Evolutionary conservation across 2,329 filamentous ascomycete species (phyloP).

Genomic region (Byssochlamys sp.): DNA sequence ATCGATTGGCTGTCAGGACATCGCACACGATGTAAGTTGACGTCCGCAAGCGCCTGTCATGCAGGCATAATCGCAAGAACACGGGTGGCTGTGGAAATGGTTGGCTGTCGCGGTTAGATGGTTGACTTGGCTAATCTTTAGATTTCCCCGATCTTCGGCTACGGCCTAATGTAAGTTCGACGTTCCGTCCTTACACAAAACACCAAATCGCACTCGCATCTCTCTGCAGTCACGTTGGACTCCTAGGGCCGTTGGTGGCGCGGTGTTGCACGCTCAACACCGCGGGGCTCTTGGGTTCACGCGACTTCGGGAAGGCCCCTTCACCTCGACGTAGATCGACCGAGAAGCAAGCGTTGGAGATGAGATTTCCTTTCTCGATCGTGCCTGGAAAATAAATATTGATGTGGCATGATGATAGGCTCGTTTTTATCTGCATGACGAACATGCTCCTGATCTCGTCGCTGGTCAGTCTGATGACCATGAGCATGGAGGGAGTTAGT

Average conservation of each 20-base stretch:
- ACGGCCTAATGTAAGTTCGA: conserved; percentile 28
- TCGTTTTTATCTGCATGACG: conserved; percentile 52
- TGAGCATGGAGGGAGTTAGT: conserved; percentile 46
- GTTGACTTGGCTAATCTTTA: conserved; percentile 28
- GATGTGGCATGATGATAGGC: conserved; percentile 24
- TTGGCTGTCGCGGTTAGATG: conserved; percentile 31
- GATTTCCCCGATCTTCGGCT: conserved; percentile 33
- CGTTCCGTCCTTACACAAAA: conserved; percentile 16
- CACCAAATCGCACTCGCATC: conserved; percentile 18
- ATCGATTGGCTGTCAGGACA: conserved; percentile 32
- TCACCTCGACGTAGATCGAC: background rate
- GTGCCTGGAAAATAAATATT: background rate
- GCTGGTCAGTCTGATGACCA: conserved; percentile 49
- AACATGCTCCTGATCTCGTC: conserved; percentile 53
- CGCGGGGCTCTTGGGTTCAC: background rate
- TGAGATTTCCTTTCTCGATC: background rate
- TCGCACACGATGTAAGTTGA: conserved; percentile 28
- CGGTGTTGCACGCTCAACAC: background rate
- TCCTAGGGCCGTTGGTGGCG: background rate
- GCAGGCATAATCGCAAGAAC: conserved; percentile 19
- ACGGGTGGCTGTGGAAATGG: conserved; percentile 21
- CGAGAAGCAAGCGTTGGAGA: background rate
- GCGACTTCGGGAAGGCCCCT: background rate
- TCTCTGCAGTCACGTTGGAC: conserved; percentile 25
- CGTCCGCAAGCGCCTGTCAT: conserved; percentile 20